Conservation (phyloP, 192 early-diverging fungal genomes). For the Linderina pennispora region DNA sequence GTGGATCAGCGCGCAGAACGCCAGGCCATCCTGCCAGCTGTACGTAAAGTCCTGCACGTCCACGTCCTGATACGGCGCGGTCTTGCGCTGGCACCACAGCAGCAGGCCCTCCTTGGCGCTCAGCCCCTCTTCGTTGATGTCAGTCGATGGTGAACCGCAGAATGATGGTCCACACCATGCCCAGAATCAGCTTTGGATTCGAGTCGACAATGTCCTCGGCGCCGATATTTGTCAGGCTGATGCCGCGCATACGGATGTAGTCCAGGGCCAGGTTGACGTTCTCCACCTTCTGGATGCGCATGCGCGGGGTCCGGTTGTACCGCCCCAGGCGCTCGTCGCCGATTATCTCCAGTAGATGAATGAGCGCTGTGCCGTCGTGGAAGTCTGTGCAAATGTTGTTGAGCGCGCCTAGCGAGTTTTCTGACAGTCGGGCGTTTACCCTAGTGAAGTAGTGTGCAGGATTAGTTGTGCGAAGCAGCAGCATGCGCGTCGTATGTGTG, state of each 20-base stretch:
- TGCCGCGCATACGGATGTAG: constrained; percentile 81
- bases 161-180: constrained; percentile 97
- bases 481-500: too few species aligned
- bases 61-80: constrained; percentile 77
- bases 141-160: constrained; percentile 93
- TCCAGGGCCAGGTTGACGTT: constrained; percentile 93
- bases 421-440: constrained; percentile 72
- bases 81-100: constrained; percentile 96
- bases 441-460: too few species aligned
- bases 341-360: constrained; percentile 86
- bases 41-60: constrained; percentile 87
- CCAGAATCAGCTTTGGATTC: constrained; percentile 87
- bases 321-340: constrained; percentile 80
- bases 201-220: constrained; percentile 95
- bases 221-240: constrained; percentile 92
- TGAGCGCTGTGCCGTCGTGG: constrained; percentile 60
- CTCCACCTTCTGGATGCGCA: constrained; percentile 93
- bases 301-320: constrained; percentile 82
- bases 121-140: constrained; percentile 90
- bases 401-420: constrained; percentile 41
- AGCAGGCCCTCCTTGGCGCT: constrained; percentile 95
- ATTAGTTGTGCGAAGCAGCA: not conserved
- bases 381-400: constrained; percentile 57
- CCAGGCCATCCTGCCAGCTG: constrained; percentile 91
- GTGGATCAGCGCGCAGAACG: constrained; percentile 96